Evolutionary conservation across 371 early-diverging fungal genomes (phyloP).

Genomic region (Mortierella sp.): DNA sequence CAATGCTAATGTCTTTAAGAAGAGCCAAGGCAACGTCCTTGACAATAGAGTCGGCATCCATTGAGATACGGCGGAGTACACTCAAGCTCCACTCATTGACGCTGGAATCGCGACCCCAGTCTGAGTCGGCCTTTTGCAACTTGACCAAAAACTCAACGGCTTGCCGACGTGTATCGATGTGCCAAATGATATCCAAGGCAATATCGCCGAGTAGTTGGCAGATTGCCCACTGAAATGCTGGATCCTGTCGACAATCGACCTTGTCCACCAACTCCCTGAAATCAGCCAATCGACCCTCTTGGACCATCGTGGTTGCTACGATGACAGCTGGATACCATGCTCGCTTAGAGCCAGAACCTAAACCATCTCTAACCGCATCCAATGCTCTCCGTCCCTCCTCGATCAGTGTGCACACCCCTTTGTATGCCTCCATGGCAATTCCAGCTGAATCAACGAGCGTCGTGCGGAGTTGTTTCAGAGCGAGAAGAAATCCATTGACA

Average conservation of each 20-base stretch:
- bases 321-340: conserved; percentile 11
- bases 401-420: neutral
- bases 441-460: neutral
- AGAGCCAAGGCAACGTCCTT: neutral
- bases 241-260: conserved; percentile 9
- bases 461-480: neutral
- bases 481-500: neutral
- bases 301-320: neutral
- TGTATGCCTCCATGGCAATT: neutral
- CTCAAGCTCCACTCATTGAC: neutral
- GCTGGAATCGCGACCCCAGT: neutral
- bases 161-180: neutral
- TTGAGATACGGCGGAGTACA: neutral
- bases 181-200: neutral
- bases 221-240: conserved; percentile 10
- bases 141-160: conserved; percentile 14
- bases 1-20: neutral
- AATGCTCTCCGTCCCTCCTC: neutral
- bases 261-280: conserved; percentile 8
- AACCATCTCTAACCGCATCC: neutral
- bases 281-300: conserved; percentile 7
- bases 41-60: too few species aligned
- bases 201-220: conserved; percentile 12
- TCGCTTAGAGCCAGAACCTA: conserved; percentile 1
- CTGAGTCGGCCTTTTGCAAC: neutral